Evolutionary conservation across 2,329 filamentous ascomycete species (phyloP), one percentile per base, ranked within the genome.

Genomic region (Exophiala phaeomuriformis): DNA sequence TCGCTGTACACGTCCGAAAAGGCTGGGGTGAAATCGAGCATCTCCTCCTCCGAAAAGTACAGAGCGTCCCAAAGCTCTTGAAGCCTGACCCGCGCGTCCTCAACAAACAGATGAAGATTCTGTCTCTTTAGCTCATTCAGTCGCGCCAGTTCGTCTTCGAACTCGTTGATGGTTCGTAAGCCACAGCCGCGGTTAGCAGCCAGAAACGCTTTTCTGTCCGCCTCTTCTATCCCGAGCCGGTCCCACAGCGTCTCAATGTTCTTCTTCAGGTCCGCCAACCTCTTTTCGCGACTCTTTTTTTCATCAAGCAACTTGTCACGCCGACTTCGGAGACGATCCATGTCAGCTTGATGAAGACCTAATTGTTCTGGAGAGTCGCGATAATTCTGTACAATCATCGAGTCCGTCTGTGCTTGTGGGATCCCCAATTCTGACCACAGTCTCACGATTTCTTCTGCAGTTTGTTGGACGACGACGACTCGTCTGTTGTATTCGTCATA

Each of bases 1-100:
- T 98, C 93, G 64, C 90, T 96, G 72, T 94, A 96, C 19, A 96
- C 91, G 67, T 97, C 93, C 7, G 90, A 95, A 68, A 97, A 97
- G 40, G 90, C 93, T 0, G 94, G 93, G 0, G 90, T 93, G 64
- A 98, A 98, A 62, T 96, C 90, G 52, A 97, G 81, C 90, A 97
- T 97, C 72, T 98, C 93, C 65, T 98, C 93, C 67, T 98, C 93
- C 0, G 88, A 95, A 66, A 94, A 90, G 74, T 93, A 97, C 1
- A 98, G 75, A 0, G 82, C 78, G 67, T 98, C 93, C 93, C 94
- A 98, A 0, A 98, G 81, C 66, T 94, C 90, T 69, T 97, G 91
- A 7, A 98, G 78, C 67, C 88, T 88, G 71, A 83, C 87, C 39
- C 94, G 82, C 19, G 91, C 86, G 72, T 98, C 93, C 68, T 97